Percentiles rank a stretch among this genome's conserved stretches.
These are phyloP conservation scores for Terfezia claveryi DNA, from an alignment of 495 filamentous ascomycete genomes.

Conservation along the genomic window DNA sequence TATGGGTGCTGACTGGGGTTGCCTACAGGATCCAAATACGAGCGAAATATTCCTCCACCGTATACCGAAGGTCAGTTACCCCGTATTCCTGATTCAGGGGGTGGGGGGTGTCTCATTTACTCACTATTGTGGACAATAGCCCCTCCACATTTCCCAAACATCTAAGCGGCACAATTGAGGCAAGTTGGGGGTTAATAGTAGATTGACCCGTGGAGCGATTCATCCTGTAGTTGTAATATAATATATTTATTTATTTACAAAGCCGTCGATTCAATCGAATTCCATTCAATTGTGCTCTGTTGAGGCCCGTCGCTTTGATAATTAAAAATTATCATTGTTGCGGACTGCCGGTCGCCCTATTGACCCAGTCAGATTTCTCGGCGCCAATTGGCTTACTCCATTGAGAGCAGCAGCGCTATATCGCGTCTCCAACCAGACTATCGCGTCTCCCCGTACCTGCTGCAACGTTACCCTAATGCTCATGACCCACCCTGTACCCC, in stretches of 20 bases:
- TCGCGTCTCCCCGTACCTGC: too few relatives aligned
- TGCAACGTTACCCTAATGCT: too few relatives aligned
- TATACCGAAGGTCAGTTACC: conserved; percentile 51
- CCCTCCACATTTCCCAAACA: not conserved
- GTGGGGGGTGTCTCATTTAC: not conserved
- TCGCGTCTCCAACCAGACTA: too few relatives aligned
- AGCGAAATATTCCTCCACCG: conserved; percentile 68
- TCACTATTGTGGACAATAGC: not conserved
- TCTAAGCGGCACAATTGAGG: not conserved
- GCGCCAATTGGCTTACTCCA: too few relatives aligned
- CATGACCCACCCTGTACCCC: too few relatives aligned
- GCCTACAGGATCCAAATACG: conserved; percentile 68
- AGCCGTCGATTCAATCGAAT: too few relatives aligned
- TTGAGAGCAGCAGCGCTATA: too few relatives aligned
- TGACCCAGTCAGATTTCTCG: too few relatives aligned
- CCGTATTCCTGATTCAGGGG: not conserved
- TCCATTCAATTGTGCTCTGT: too few relatives aligned
- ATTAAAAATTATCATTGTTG: too few relatives aligned
- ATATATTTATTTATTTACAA: not conserved
- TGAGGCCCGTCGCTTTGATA: too few relatives aligned
- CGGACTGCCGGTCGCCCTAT: too few relatives aligned
- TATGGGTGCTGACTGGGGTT: conserved; percentile 13
- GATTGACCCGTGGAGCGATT: not conserved
- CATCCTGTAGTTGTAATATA: not conserved
- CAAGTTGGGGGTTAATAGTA: not conserved